Evolutionary conservation across 2,329 filamentous ascomycete genomes (phyloP), one percentile per base, ranked within the genome.

Genomic region (Conoideocrella luteorostrata): DNA sequence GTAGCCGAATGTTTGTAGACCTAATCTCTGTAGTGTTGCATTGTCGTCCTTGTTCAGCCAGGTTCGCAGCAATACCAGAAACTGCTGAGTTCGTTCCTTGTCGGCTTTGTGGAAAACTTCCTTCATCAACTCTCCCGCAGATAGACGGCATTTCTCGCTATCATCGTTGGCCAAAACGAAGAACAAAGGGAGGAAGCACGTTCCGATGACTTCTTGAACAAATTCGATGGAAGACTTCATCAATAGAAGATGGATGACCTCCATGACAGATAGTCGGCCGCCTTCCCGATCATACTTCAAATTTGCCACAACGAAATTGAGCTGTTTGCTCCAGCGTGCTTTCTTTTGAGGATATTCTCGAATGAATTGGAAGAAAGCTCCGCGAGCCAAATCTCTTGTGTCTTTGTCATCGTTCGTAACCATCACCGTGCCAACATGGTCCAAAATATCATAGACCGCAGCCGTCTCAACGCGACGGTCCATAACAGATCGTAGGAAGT

Each of bases 341-440:
- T 89, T 90, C 56, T 86, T 88, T 61, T 97, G 93, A 0, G 93
- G 91, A 58, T 96, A 98, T 43, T 96, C 89, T 52, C 90, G 80
- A 44, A 98, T 70, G 67, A 98, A 98, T 53, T 96, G 88, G 63
- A 95, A 85, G 64, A 94, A 98, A 12, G 88, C 85, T 17, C 88
- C 88, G 45, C 93, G 78, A 12, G 91, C 90, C 29, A 95, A 72
- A 60, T 96, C 88, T 41, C 93, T 80, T 3, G 91, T 91, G 51
- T 86, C 82, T 53, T 86, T 85, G 53, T 94, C 90, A 50, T 95
- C 88, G 59, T 97, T 97, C 35, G 86, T 95, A 45, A 98, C 86
- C 90, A 97, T 97, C 61, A 96, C 85, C 4, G 79, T 83, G 37
- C 88, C 88, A 23, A 95, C 84, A 55, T 89, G 83, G 60, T 98